A percentile compares a stretch with the other conserved stretches of the same genome.
Conservation (phyloP, 2,329 filamentous ascomycete genomes). For the Fusarium musae region DNA sequence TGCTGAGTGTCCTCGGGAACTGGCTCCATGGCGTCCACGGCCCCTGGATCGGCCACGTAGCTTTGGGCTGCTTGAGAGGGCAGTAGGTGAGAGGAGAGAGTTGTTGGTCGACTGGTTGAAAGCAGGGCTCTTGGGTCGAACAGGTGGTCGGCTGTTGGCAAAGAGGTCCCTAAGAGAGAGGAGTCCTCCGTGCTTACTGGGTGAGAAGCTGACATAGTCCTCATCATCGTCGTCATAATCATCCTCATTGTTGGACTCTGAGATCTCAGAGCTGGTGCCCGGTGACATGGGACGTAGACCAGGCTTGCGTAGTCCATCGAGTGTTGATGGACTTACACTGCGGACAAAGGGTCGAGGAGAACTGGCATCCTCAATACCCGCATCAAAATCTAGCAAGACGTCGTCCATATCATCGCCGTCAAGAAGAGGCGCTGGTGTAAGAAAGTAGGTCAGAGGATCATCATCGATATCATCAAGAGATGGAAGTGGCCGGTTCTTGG, state of each 20-base stretch:
- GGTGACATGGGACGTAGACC: conserved; percentile 43
- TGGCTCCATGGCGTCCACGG: conserved; percentile 46
- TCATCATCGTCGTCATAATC: conserved; percentile 61
- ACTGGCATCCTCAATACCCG: conserved; percentile 65
- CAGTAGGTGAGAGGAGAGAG: conserved; percentile 41
- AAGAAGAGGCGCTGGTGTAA: conserved; percentile 60
- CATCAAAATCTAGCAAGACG: conserved; percentile 64
- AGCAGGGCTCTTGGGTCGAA: conserved; percentile 48
- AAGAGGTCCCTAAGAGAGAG: conserved; percentile 58
- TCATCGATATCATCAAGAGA: conserved; percentile 62
- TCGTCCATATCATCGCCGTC: conserved; percentile 56
- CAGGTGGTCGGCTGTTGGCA: conserved; percentile 49
- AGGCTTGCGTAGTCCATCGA: conserved; percentile 61
- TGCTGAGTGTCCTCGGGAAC: conserved; percentile 43
- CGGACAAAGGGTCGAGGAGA: conserved; percentile 59
- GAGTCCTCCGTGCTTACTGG: conserved; percentile 51
- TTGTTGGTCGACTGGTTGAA: conserved; percentile 47
- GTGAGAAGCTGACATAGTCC: conserved; percentile 61
- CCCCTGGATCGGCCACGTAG: conserved; percentile 47
- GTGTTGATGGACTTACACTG: conserved; percentile 67
- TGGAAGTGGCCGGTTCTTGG: conserved; percentile 54
- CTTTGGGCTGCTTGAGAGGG: conserved; percentile 42
- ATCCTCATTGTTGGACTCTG: conserved; percentile 59
- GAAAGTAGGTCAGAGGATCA: conserved; percentile 66
- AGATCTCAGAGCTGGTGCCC: conserved; percentile 50